Evolutionary conservation across 257 asterid species (phyloP), one percentile per base, ranked within the genome.

Genomic region (Primulina eburnea): DNA sequence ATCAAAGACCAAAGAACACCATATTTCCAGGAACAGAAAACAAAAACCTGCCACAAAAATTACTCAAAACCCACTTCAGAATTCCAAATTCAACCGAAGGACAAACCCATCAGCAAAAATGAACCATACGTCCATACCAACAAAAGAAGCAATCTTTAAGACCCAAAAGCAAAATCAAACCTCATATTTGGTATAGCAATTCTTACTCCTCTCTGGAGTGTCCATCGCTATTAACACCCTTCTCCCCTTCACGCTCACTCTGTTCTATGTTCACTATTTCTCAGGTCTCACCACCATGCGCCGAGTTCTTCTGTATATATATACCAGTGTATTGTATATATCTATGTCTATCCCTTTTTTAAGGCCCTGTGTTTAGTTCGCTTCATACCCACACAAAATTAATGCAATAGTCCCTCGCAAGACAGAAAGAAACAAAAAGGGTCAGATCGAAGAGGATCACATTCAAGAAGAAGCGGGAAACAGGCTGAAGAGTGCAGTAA

Each of bases 381-480:
- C 43, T 73, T 53, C 28, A 24, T 57, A 60, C 76, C 75, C 66
- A 59, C 63, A 33, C 78, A 59, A 34, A 56, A 77, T 43, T 61
- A 81, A 77, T 77, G 60, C 80, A 14, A 21, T 56, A 68, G 77
- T 76, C 75, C 86, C 75, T 73, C 86, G 64, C 61, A 60, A 74
- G 64, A 70, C 64, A 62, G 47, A 65, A 72, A 71, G 20, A 60
- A 65, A 72, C 62, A 73, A 37, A 73, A 21, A 17, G 83, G 79
- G 79, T 67, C 77, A 76, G 78, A 76, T 64, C 74, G 74, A 73
- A 78, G 73, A 64, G 61, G 74, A 81, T 75, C 71, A 81, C 82
- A 82, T 84, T 82, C 79, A 87, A 84, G 85, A 73, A 68, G 90
- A 35, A 88, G 98, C 96, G 97, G 97, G 95, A 92, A 88, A 80